phyloP scores from a whole-genome alignment of 2,329 filamentous ascomycete species.

The Ilyonectria destructans region DNA sequence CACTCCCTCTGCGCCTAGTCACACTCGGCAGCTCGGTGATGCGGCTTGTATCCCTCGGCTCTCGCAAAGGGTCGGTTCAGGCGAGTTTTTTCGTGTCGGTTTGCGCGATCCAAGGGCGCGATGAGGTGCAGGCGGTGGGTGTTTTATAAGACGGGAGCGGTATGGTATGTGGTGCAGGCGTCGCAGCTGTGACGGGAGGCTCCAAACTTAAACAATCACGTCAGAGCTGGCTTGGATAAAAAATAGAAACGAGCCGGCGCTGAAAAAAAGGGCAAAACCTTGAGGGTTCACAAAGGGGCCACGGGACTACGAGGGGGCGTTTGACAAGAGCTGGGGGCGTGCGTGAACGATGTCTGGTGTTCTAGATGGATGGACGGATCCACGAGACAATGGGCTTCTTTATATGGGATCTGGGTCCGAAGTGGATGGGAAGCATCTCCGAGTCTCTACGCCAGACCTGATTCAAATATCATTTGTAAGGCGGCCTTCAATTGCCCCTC shows the following conservation, averaged over 20 bases:
- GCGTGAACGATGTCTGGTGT: background rate
- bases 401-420: constrained; percentile 18
- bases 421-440: constrained; percentile 8
- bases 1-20: constrained; percentile 35
- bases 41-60: constrained; percentile 3
- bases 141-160: constrained; percentile 14
- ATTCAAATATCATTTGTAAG: constrained; percentile 11
- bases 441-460: constrained; percentile 5
- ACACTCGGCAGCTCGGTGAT: constrained; percentile 21
- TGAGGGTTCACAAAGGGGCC: constrained; percentile 3
- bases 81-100: constrained; percentile 29
- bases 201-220: constrained; percentile 35
- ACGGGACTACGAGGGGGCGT: constrained; percentile 9
- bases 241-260: background rate
- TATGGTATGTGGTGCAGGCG: constrained; percentile 14
- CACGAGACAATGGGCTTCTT: constrained; percentile 12
- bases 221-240: constrained; percentile 34
- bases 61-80: constrained; percentile 2
- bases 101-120: constrained; percentile 45
- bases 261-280: constrained; percentile 2
- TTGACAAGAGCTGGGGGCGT: constrained; percentile 20
- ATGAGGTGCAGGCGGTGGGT: constrained; percentile 19
- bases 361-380: background rate
- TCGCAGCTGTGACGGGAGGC: background rate
- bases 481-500: constrained; percentile 8